These are phyloP conservation scores for Phytophthora multivora DNA, from an alignment of 352 stramenopile genomes.

Conservation along the genomic window DNA sequence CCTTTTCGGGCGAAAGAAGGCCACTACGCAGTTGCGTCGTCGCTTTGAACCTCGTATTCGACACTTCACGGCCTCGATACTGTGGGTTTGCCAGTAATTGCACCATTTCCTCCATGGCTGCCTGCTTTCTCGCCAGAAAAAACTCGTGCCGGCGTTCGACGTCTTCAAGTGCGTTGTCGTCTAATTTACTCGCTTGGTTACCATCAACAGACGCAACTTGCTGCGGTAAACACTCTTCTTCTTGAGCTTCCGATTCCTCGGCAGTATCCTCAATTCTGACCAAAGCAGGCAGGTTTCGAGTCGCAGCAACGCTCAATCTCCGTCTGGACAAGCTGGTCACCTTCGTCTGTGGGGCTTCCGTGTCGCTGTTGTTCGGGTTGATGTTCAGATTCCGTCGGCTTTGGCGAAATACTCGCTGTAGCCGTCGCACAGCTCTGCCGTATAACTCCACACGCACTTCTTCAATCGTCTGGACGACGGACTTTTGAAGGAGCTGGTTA, in stretches of 20 bases:
- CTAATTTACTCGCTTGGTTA: constrained; percentile 10
- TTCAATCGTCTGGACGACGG: constrained; percentile 52
- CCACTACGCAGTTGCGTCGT: constrained; percentile 37
- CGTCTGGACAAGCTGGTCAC: constrained; percentile 27
- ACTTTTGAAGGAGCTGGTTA: constrained; percentile 46
- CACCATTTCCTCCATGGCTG: constrained; percentile 29
- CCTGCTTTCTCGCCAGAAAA: constrained; percentile 32
- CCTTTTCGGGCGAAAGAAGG: constrained; percentile 48
- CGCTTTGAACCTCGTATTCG: constrained; percentile 9
- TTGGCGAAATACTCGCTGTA: constrained; percentile 67
- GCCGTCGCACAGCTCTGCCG: constrained; percentile 55
- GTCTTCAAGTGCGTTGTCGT: constrained; percentile 10
- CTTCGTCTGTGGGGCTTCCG: constrained; percentile 10
- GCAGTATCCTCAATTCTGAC: constrained; percentile 21
- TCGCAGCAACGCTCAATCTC: constrained; percentile 13
- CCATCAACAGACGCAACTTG: constrained; percentile 7
- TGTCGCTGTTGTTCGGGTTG: constrained; percentile 2
- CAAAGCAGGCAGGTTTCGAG: constrained; percentile 16
- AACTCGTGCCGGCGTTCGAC: constrained; percentile 17
- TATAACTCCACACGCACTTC: constrained; percentile 68
- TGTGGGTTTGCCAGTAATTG: constrained; percentile 30
- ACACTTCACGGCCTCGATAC: constrained; percentile 12
- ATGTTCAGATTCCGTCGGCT: constrained; percentile 35
- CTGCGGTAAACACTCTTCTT: constrained; percentile 9
- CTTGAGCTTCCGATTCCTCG: constrained; percentile 1